Evolutionary conservation across 139 green algal species (phyloP), one percentile per base, ranked within the genome.

Genomic region (Nannochloris sp.): DNA sequence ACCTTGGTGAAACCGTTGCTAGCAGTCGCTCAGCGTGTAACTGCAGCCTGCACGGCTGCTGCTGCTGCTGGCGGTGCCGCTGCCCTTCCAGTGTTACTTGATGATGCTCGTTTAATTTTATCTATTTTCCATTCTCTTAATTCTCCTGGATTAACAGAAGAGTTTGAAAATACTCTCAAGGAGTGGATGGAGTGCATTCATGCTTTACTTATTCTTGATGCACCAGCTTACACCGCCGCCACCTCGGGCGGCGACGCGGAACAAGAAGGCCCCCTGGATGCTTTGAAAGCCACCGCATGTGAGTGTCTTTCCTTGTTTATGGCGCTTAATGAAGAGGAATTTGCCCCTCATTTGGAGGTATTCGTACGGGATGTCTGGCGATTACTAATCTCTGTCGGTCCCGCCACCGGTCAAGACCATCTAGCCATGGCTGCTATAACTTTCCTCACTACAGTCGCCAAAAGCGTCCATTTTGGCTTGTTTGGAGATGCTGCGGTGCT

Each of bases 241-340:
- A 59, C 33, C 2, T n/a, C n/a, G n/a, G n/a, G n/a, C n/a, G n/a
- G n/a, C n/a, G 86, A 93, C 65, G 55, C 76, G 8, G 89, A 95
- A 10, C 77, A 85, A 72, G 78, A 91, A 34, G 25, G 23, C 27
- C 51, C 31, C 15, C 54, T 90, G 58, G 89, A 97, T 64, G 75
- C 65, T 8, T 65, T 95, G 8, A 96, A 97, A 67, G 72, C 85
- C 0, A 82, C 83, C 30, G 76, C 76, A 27, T 79, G 72, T 37
- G 53, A 80, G 68, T 82, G 77, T 56, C 68, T 89, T 57, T 89
- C 87, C 62, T 70, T 95, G 54, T 93, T 94, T 67, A 89, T 96
- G 73, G 87, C 95, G 71, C 88, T 88, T 66, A 90, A 95, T 51
- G 94, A 99, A 78, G 94, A 99, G 72, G 95, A 97, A 54, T 97